Percentiles rank a stretch among this genome's conserved stretches.
Evolutionary conservation across 1,284 basidiomycete genomes (phyloP).

Genomic region (Wolfiporia cocos): DNA sequence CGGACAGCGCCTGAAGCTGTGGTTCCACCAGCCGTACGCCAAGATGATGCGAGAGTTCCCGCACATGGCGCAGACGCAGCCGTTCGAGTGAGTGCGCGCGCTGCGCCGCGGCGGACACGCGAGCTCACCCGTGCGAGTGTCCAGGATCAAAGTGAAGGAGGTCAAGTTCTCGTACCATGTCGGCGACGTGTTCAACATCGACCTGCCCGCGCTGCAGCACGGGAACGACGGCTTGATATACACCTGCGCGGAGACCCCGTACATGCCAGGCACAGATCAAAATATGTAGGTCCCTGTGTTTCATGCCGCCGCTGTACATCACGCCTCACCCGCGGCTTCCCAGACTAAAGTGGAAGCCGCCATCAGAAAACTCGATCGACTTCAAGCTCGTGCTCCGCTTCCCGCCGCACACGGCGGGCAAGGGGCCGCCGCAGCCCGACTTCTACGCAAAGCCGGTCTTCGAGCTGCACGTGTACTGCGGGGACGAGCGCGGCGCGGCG

Average conservation of each 20-base stretch:
- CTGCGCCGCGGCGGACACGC: too few relatives aligned
- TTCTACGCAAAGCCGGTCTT: conserved; percentile 85
- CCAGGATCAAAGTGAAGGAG: conserved; percentile 81
- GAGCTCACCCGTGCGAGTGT: too few relatives aligned
- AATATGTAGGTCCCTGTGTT: conserved; percentile 71
- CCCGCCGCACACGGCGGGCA: conserved; percentile 60
- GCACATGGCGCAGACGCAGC: conserved; percentile 55
- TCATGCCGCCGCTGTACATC: neutral
- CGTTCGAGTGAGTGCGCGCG: conserved; percentile 84
- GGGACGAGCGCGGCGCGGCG: conserved; percentile 50
- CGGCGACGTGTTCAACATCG: conserved; percentile 77
- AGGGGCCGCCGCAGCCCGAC: conserved; percentile 62
- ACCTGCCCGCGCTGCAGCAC: conserved; percentile 88
- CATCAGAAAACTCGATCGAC: conserved; percentile 96
- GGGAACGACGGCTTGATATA: conserved; percentile 97
- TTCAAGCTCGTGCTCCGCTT: conserved; percentile 94
- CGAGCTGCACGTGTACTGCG: conserved; percentile 74
- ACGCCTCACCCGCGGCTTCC: neutral
- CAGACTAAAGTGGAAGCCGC: conserved; percentile 98
- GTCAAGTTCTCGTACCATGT: conserved; percentile 90
- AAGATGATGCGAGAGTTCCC: conserved; percentile 69
- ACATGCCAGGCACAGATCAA: conserved; percentile 84
- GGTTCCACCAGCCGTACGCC: conserved; percentile 79
- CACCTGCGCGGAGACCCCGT: conserved; percentile 84
- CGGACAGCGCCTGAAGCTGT: conserved; percentile 71